A percentile compares a stretch with the other conserved stretches of the same genome.
Evolutionary conservation across 2,329 filamentous ascomycete genomes (phyloP).

Genomic region (Neobulgaria alba): DNA sequence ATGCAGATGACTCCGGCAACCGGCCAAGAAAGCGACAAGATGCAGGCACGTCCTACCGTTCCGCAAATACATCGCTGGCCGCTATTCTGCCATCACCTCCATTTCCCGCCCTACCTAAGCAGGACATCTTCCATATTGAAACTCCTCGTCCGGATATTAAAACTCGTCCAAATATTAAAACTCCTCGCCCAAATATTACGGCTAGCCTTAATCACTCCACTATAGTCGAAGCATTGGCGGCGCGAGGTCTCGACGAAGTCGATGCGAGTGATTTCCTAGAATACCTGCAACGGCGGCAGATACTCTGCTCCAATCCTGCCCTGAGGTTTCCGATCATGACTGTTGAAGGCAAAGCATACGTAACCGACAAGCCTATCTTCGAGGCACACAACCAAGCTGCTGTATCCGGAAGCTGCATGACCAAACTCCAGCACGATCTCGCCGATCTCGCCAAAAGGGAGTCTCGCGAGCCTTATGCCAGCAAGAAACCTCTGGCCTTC

Average conservation of each 20-base stretch:
- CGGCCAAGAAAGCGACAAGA: conserved; percentile 2
- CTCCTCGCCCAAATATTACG: conserved; percentile 2
- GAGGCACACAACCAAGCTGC: conserved; percentile 3
- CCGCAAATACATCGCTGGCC: background rate
- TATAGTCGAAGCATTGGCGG: conserved; percentile 2
- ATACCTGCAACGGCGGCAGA: background rate
- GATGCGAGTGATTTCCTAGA: conserved; percentile 1
- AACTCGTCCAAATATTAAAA: no score
- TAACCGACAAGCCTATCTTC: conserved; percentile 3
- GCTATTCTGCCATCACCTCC: conserved; percentile 1
- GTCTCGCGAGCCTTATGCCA: background rate
- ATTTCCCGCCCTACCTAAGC: background rate
- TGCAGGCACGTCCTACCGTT: conserved; percentile 1
- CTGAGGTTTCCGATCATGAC: conserved; percentile 1
- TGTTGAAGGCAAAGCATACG: conserved; percentile 3
- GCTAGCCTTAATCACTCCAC: conserved; percentile 1
- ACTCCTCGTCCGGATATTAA: no score
- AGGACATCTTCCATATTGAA: background rate
- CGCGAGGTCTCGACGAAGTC: conserved; percentile 1
- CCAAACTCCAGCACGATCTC: background rate
- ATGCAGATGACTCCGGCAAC: conserved; percentile 2
- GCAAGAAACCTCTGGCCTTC: conserved; percentile 1
- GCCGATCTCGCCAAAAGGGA: conserved; percentile 1
- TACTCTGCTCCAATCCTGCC: conserved; percentile 1
- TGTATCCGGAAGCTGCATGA: conserved; percentile 4